Evolutionary conservation across 1,139 yeast species (phyloP).

Genomic region (Wickerhamomyces sp.): DNA sequence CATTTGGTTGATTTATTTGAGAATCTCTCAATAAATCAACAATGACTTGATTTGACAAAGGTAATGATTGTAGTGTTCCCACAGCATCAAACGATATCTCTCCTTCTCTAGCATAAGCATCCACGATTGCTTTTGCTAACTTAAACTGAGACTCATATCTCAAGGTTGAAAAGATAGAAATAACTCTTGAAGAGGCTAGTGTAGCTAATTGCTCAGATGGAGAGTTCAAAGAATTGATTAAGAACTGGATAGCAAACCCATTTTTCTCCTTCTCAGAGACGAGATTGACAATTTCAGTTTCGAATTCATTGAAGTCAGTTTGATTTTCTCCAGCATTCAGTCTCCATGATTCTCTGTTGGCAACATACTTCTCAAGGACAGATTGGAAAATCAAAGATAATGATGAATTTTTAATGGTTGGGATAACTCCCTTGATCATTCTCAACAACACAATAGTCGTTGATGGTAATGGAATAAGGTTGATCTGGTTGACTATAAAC

Average conservation of each 20-base stretch:
- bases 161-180: slow-evolving; percentile 48
- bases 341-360: slow-evolving; percentile 41
- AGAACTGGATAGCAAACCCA: slow-evolving; percentile 53
- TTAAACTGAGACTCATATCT: slow-evolving; percentile 54
- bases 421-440: slow-evolving; percentile 31
- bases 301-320: slow-evolving; percentile 48
- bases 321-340: slow-evolving; percentile 43
- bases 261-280: slow-evolving; percentile 58
- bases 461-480: slow-evolving; percentile 38
- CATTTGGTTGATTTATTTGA: slow-evolving; percentile 38
- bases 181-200: slow-evolving; percentile 47
- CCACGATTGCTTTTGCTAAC: slow-evolving; percentile 58
- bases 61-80: slow-evolving; percentile 46
- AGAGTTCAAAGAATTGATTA: slow-evolving; percentile 49
- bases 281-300: slow-evolving; percentile 48
- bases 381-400: slow-evolving; percentile 33
- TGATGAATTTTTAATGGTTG: slow-evolving; percentile 31
- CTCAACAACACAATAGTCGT: slow-evolving; percentile 40
- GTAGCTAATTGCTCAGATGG: slow-evolving; percentile 48
- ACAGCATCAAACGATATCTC: slow-evolving; percentile 49
- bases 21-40: slow-evolving; percentile 44
- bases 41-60: slow-evolving; percentile 42
- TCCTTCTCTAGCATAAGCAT: slow-evolving; percentile 40
- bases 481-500: slow-evolving; percentile 48
- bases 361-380: slow-evolving; percentile 37